These are phyloP conservation scores for Sicyos edulis DNA, from an alignment of 306 rosid species.

Conservation along the genomic window DNA sequence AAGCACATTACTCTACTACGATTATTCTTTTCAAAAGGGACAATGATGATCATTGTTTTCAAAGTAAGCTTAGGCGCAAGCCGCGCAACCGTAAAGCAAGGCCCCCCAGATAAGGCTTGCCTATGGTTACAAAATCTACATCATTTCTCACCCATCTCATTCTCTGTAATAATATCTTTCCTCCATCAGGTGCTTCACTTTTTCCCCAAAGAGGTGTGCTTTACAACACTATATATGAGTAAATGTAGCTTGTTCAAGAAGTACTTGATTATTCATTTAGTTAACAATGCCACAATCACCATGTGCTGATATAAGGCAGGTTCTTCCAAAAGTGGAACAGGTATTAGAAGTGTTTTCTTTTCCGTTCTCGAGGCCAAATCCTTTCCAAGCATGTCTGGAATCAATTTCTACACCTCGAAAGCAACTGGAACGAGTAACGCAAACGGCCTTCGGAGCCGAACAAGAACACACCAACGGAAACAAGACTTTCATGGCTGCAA, in stretches of 20 bases:
- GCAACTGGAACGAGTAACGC: too few species aligned
- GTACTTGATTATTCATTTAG: background rate
- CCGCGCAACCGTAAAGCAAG: background rate
- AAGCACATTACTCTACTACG: slow-evolving; percentile 24
- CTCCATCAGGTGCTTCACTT: background rate
- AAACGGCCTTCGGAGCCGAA: too few species aligned
- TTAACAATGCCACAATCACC: background rate
- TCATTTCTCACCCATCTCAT: background rate
- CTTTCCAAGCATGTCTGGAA: too few species aligned
- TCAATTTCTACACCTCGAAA: too few species aligned
- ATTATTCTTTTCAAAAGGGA: too few species aligned
- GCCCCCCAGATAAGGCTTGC: background rate
- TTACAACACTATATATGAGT: too few species aligned
- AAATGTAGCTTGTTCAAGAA: background rate
- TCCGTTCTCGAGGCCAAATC: too few species aligned
- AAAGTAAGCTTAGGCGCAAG: background rate
- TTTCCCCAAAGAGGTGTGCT: background rate
- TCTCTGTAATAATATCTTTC: background rate
- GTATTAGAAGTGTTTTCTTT: too few species aligned
- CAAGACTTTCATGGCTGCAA: slow-evolving; percentile 57
- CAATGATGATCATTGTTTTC: slow-evolving; percentile 1
- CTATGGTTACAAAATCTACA: background rate
- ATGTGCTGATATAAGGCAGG: too few species aligned
- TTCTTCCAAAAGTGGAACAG: too few species aligned
- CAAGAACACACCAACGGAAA: too few species aligned